Evolutionary conservation across 1,139 yeast genomes (phyloP), one percentile per base, ranked within the genome.

Genomic region (Yamadazyma membranifaciens): DNA sequence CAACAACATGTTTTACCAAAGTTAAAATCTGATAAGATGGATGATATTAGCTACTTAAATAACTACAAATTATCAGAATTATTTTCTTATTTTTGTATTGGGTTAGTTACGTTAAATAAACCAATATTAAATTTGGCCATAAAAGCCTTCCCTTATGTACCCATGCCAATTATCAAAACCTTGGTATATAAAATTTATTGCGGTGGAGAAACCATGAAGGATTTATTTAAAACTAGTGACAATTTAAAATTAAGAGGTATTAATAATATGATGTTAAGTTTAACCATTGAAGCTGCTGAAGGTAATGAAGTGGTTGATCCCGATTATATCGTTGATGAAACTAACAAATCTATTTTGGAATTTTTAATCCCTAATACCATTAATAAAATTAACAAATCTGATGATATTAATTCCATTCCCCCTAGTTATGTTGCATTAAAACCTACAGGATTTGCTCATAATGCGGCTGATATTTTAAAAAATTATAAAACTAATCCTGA

Each of bases 241-340:
- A 69, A 80, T 46, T 72, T 92, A 49, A 70, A 79, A 43, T 62
- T 74, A 43, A 74, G 95, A 47, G 95, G 95, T 11, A 85, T 89
- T 57, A 80, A 87, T 52, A 91, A 91, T 68, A 87, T 89, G 95
- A 89, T 92, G 96, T 73, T 91, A 31, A 83, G 94, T 3, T 80
- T 89, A 62, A 88, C 97, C 14, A 89, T 89, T 41, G 98, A 92
- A 65, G 96, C 94, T 42, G 83, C 96, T 44, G 88, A 87, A 51
- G 96, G 95, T 27, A 74, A 73, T 45, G 71, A 63, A 39, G 74
- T 78, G 48, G 75, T 86, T 45, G 81, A 78, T 58, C 83, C 88
- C 35, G 65, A 78, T 36, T 75, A 71, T 51, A 83, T 85, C 44
- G 83, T 87, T 30, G 65, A 70, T 17, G 83, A 83, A 57, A 83